Evolutionary conservation across 768 basidiomycete species (phyloP), one percentile per base, ranked within the genome.

Genomic region (Suillus subluteus): DNA sequence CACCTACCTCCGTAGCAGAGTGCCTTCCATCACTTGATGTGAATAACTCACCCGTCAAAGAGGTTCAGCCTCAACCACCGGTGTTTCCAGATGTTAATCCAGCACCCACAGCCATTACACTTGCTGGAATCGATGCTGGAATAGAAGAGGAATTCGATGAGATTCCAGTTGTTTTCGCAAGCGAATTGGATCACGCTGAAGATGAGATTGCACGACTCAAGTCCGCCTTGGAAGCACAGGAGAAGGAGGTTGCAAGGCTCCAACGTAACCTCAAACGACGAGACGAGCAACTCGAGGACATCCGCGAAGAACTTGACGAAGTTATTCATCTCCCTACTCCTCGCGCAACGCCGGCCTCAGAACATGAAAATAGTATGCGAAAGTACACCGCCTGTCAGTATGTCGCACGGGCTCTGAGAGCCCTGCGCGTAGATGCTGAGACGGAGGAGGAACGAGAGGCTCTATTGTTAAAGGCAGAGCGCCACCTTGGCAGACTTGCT

Each of bases 301-400:
- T 56, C 18, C 55, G 32, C 21, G 55, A 56, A 37, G 55, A 56
- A 56, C 55, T 56, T 56, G 55, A 56, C 55, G 55, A 56, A 56
- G 55, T 56, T 6, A 56, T 56, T n/a, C 55, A 56, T 56, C 37
- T 30, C 48, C 65, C 50, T 30, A 62, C 30, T 30, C 30, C 58
- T 62, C 52, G n/a, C 16, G 6, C 40, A 6, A 62, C 32, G 35
- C 6, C 65, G 44, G 38, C 62, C 9, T 48, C 65, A 35, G 48
- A 54, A 37, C 62, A 43, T 1, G 62, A 66, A 21, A 56, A 64
- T 26, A 64, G 40, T 23, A 63, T 63, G 62, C 63, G 66, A 63
- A 38, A 63, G 15, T 66, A 66, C 41, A 43, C 63, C 18, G 62
- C 66, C 5, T 35, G 62, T 62, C 66, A 66, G 41, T 66, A 66